Base-by-base conservation (phyloP, 2,329 filamentous ascomycete genomes). In the Dothiorella sarmentorum region DNA sequence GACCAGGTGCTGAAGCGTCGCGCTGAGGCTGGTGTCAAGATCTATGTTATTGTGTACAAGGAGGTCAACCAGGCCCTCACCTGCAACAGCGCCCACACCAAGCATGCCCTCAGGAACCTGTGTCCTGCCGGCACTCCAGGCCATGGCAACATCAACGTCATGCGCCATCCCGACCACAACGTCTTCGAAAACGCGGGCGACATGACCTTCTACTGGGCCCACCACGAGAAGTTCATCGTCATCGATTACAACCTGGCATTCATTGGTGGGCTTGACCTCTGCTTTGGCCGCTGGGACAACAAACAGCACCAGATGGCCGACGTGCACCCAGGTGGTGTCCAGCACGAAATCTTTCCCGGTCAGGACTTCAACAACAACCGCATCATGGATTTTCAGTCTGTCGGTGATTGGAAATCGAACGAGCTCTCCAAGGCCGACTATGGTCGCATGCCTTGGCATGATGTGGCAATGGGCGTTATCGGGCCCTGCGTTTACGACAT, bases 301-400 rank as follows among this genome's bases (percentile, higher is more conserved):
- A 85, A 89, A 63, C 90, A 96, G 68, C 94, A 97, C 74, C 82
- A 87, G 1, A 80, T 97, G 13, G 83, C 93, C 0, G 94, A 97
- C 71, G 86, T 92, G 0, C 92, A 97, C 70, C 93, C 93, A 0
- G 86, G 87, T 42, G 90, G 89, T 18, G 83, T 96, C 17, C 79
- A 83, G 13, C 85, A 92, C 57, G 92, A 97, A 72, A 80, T 97
- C 18, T 99, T 91, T 81, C 92, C 94, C 0, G 94, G 94, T 0
- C 94, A 99, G 69, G 94, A 99, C 68, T 97, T 95, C 79, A 97
- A 97, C 74, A 97, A 97, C 74, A 97, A 96, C 71, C 85, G 93
- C 35, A 87, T 97, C 65, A 89, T 96, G 87, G 94, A 99, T 68
- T 99, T 97, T 71, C 82, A 97, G 66, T 88, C 87, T 29, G 94